Evolutionary conservation across 2,329 filamentous ascomycete species (phyloP).

Genomic region (Neonectria magnoliae): DNA sequence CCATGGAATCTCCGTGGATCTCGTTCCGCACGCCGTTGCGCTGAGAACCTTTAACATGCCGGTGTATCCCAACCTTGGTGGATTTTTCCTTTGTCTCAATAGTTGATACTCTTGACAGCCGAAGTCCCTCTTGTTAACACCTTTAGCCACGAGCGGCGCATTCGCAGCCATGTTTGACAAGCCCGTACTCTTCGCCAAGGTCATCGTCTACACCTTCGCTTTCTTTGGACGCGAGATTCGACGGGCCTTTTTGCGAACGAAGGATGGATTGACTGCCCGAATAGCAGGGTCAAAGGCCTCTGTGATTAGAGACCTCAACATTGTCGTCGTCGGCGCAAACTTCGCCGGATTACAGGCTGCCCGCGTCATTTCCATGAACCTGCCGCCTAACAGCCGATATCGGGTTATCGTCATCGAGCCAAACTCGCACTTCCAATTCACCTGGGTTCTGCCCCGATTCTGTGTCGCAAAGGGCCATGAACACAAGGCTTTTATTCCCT

Average conservation of each 20-base stretch:
- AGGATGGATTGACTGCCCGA: constrained; percentile 24
- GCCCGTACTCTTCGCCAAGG: constrained; percentile 42
- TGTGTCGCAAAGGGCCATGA: constrained; percentile 65
- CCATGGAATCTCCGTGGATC: constrained; percentile 4
- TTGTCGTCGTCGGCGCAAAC: constrained; percentile 67
- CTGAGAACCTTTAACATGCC: not conserved
- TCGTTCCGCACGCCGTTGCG: no score
- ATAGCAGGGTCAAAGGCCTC: constrained; percentile 14
- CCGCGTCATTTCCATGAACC: constrained; percentile 56
- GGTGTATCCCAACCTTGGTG: not conserved
- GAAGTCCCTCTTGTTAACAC: not conserved
- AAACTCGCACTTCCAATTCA: constrained; percentile 69
- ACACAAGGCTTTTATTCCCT: constrained; percentile 69
- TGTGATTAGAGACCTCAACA: constrained; percentile 50
- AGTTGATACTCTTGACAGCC: not conserved
- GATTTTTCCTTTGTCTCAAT: not conserved
- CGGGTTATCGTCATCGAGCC: constrained; percentile 67
- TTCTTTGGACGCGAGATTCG: constrained; percentile 34
- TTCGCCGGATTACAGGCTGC: constrained; percentile 65
- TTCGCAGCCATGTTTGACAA: constrained; percentile 43
- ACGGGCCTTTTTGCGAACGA: constrained; percentile 27
- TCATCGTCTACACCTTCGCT: constrained; percentile 42
- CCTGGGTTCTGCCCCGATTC: constrained; percentile 68
- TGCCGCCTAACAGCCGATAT: constrained; percentile 59
- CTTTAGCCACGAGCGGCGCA: not conserved